phyloP scores from a whole-genome alignment of 169 alveolate species.

The Condylostoma magnum region DNA sequence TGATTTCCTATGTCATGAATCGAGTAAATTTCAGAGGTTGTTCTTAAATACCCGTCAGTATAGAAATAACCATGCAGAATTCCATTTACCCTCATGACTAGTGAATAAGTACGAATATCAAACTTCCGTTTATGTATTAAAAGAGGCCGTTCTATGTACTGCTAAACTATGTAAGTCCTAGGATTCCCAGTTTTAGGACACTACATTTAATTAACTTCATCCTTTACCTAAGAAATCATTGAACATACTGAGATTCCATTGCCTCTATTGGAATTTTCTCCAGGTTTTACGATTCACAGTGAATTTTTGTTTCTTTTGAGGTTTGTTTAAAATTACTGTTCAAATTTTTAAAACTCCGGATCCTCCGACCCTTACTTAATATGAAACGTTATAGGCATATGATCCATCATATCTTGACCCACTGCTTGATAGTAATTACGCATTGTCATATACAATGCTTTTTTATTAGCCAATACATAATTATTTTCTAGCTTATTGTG shows the following conservation, averaged over 20 bases:
- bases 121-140: constrained; percentile 76
- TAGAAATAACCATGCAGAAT: constrained; percentile 41
- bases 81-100: constrained; percentile 50
- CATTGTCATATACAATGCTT: constrained; percentile 40
- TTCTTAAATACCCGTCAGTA: constrained; percentile 71
- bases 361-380: constrained; percentile 39
- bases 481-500: constrained; percentile 46
- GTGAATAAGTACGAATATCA: constrained; percentile 74
- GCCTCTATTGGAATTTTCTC: constrained; percentile 73
- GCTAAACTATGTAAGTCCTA: constrained; percentile 64
- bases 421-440: constrained; percentile 26
- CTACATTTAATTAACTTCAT: constrained; percentile 33
- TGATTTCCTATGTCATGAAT: constrained; percentile 51
- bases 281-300: constrained; percentile 76
- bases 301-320: too few species aligned
- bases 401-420: constrained; percentile 37
- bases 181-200: too few species aligned
- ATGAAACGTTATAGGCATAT: constrained; percentile 50
- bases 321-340: too few species aligned
- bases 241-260: constrained; percentile 57
- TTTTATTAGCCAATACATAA: constrained; percentile 39
- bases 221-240: constrained; percentile 30
- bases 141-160: constrained; percentile 81
- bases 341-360: constrained; percentile 48
- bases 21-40: constrained; percentile 63